Evolutionary conservation across 495 filamentous ascomycete species (phyloP), one percentile per base, ranked within the genome.

Genomic region (Thermothielavioides terrestris): DNA sequence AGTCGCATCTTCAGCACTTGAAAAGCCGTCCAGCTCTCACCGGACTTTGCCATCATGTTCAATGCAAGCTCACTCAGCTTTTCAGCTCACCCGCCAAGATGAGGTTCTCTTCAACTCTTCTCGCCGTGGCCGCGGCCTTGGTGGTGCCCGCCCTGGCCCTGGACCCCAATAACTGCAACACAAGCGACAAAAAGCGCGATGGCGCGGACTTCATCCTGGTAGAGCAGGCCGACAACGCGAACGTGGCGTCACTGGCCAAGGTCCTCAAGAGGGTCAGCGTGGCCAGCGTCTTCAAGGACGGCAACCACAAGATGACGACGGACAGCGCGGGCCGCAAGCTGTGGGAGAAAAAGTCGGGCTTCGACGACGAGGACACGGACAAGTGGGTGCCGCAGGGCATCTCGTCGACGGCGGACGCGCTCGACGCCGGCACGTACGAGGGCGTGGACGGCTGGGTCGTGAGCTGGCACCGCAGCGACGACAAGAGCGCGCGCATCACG

Each of bases 341-440:
- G 21, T 57, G 62, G 53, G 60, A 66, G 23, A 21, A 46, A n/a
- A 59, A 59, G 18, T 25, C 59, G 12, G 63, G 58, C 35, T 60
- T 60, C 25, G 61, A 69, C 34, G 69, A 72, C 32, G 41, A 54
- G 35, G 49, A 58, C 38, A 70, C 65, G 0, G 44, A 44, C 2
- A 62, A 65, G 48, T 72, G 68, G 69, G 50, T 60, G 25, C 69
- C 69, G 0, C 69, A 72, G 39, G 69, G 69, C 1, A 64, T 72
- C 14, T 65, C 60, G 23, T 65, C 62, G 20, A 65, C 69, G 0
- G 67, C 58, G 2, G 68, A 72, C 42, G 69, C 69, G 1, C 54
- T 58, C 18, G 62, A 54, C 3, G 46, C 20, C 11, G 67, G 65
- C 5, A 60, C 51, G 0, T 68, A 61, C 34, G 59, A 70, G n/a